A percentile compares a stretch with the other conserved stretches of the same genome.
Evolutionary conservation across 164 flowering plant genomes (phyloP).

Genomic region (Kingdonia uniflora): DNA sequence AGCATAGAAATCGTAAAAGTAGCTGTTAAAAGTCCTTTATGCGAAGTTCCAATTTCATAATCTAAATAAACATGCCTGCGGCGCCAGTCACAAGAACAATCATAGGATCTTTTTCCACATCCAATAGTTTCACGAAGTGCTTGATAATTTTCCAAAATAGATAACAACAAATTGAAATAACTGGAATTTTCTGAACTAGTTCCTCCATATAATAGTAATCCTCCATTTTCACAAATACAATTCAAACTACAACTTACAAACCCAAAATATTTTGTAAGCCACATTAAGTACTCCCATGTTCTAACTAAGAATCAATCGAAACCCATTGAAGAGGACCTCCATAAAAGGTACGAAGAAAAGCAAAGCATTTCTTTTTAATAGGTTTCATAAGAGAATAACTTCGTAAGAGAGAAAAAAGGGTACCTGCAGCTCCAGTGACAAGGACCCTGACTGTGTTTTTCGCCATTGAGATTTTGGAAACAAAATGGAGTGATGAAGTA

Average conservation of each 20-base stretch:
- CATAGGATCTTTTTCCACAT: constrained; percentile 43
- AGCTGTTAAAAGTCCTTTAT: too few relatives aligned
- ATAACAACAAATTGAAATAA: constrained; percentile 21
- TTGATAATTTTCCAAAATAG: constrained; percentile 41
- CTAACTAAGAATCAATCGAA: not conserved
- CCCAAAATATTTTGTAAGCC: not conserved
- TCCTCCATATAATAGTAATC: constrained; percentile 17
- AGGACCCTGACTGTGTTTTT: constrained; percentile 17
- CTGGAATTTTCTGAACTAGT: constrained; percentile 30
- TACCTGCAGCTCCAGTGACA: constrained; percentile 34
- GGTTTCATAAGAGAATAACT: not conserved
- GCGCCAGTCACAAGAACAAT: constrained; percentile 76
- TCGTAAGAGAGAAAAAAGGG: not conserved
- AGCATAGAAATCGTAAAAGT: too few relatives aligned
- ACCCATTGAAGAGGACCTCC: not conserved
- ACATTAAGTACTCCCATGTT: not conserved
- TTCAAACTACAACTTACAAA: not conserved
- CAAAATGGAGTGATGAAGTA: too few relatives aligned
- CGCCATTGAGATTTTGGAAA: constrained; percentile 18
- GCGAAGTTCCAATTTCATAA: too few relatives aligned
- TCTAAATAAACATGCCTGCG: constrained; percentile 87
- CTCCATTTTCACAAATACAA: not conserved
- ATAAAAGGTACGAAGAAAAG: not conserved
- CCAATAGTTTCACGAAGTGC: constrained; percentile 34
- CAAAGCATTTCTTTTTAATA: not conserved